These are phyloP conservation scores for Mucor ambiguus DNA, from an alignment of 371 early-diverging fungal genomes.

Conservation along the genomic window DNA sequence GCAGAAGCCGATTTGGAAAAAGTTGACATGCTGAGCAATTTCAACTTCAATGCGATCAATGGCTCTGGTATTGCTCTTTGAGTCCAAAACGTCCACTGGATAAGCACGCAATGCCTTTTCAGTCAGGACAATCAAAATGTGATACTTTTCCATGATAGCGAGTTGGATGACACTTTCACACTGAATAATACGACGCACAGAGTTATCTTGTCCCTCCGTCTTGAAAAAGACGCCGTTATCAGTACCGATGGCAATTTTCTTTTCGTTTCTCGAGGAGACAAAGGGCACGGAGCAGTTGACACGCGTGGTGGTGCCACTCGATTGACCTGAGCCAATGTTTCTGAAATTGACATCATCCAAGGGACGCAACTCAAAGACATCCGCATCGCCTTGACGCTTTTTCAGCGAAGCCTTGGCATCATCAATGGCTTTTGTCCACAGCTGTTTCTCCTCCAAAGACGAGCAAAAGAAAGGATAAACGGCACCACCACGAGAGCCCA, in stretches of 20 bases:
- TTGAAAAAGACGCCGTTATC: slow-evolving; percentile 79
- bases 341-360: slow-evolving; percentile 49
- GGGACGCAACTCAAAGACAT: slow-evolving; percentile 68
- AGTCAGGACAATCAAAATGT: slow-evolving; percentile 50
- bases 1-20: slow-evolving; percentile 79
- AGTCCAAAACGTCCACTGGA: slow-evolving; percentile 59
- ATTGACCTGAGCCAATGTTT: slow-evolving; percentile 22
- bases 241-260: slow-evolving; percentile 79
- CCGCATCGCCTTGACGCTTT: slow-evolving; percentile 50
- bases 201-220: slow-evolving; percentile 28
- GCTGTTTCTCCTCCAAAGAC: slow-evolving; percentile 74
- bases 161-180: slow-evolving; percentile 49
- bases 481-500: slow-evolving; percentile 44
- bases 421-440: slow-evolving; percentile 86
- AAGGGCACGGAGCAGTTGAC: slow-evolving; percentile 77
- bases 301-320: slow-evolving; percentile 40
- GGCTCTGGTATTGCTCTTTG: slow-evolving; percentile 41
- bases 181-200: slow-evolving; percentile 37
- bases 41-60: slow-evolving; percentile 52
- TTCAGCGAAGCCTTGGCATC: slow-evolving; percentile 65
- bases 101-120: slow-evolving; percentile 64
- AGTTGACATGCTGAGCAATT: slow-evolving; percentile 69
- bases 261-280: slow-evolving; percentile 39
- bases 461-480: slow-evolving; percentile 46
- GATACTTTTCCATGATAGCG: slow-evolving; percentile 50